Evolutionary conservation across 768 basidiomycete genomes (phyloP).

Genomic region (Lepiota venenata): DNA sequence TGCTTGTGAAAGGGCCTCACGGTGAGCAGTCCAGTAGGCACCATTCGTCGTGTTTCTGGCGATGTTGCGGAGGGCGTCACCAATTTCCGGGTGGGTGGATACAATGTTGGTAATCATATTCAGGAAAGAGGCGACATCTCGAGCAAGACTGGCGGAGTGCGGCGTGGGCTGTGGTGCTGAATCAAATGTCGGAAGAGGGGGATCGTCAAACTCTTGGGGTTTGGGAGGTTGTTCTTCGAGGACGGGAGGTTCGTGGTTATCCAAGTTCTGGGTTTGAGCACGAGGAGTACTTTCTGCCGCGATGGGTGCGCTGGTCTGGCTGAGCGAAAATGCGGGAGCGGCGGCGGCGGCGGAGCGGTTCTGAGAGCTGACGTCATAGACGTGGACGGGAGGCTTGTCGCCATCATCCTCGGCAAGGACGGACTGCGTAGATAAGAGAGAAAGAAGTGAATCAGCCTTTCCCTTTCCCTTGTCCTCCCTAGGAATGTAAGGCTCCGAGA

Average conservation of each 20-base stretch:
- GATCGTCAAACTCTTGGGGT: constrained; percentile 27
- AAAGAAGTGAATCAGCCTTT: constrained; percentile 31
- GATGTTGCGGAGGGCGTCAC: constrained; percentile 64
- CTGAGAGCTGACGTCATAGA: constrained; percentile 36
- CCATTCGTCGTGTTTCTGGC: constrained; percentile 59
- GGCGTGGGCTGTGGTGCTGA: constrained; percentile 34
- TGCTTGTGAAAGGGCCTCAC: constrained; percentile 54
- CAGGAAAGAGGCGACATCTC: constrained; percentile 64
- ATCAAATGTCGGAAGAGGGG: constrained; percentile 33
- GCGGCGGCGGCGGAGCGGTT: background rate
- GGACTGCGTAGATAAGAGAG: constrained; percentile 30
- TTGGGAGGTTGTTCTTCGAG: background rate
- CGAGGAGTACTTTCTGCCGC: constrained; percentile 37
- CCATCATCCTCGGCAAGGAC: constrained; percentile 41
- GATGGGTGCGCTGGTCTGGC: constrained; percentile 6
- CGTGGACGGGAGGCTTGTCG: constrained; percentile 60
- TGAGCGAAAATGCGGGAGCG: constrained; percentile 2
- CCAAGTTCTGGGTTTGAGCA: constrained; percentile 15
- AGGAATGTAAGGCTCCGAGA: constrained; percentile 20
- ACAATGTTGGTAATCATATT: constrained; percentile 52
- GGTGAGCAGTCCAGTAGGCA: constrained; percentile 66
- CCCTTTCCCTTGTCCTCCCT: constrained; percentile 45
- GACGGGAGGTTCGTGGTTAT: constrained; percentile 3
- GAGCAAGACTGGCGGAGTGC: constrained; percentile 46
- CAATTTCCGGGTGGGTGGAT: constrained; percentile 66